Evolutionary conservation across 148 eudicot genomes (phyloP).

Genomic region (Suaeda aralocaspica): DNA sequence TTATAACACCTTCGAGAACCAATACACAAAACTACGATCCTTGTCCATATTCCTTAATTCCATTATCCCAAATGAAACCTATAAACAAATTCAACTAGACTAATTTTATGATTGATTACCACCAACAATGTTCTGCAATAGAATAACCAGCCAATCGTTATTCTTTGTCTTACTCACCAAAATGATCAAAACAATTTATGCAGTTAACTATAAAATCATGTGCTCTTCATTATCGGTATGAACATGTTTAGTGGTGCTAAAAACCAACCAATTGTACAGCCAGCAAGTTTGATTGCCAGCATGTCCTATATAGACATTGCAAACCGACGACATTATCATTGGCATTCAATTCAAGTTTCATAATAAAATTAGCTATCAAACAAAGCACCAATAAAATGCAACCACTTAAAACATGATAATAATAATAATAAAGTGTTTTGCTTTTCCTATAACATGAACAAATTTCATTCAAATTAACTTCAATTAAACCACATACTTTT

Average conservation of each 20-base stretch:
- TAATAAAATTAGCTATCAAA: background rate
- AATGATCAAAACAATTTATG: background rate
- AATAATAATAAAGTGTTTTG: too few relatives aligned
- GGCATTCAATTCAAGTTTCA: background rate
- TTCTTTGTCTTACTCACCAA: background rate
- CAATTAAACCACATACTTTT: conserved; percentile 41
- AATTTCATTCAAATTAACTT: background rate
- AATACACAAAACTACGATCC: background rate
- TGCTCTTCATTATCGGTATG: background rate
- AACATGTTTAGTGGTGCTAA: background rate
- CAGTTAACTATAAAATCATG: background rate
- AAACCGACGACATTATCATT: background rate
- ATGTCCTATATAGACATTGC: background rate
- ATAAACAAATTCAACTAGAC: background rate
- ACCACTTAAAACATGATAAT: too few relatives aligned
- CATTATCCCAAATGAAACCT: background rate
- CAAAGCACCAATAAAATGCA: background rate
- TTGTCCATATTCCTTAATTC: too few relatives aligned
- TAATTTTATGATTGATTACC: too few relatives aligned
- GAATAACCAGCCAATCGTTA: background rate
- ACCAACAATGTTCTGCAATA: background rate
- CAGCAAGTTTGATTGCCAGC: background rate
- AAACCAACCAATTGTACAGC: background rate
- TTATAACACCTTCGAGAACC: background rate
- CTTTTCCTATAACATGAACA: background rate